These are phyloP conservation scores for Candida hispaniensis DNA, from an alignment of 805 yeast species.

Conservation along the genomic window DNA sequence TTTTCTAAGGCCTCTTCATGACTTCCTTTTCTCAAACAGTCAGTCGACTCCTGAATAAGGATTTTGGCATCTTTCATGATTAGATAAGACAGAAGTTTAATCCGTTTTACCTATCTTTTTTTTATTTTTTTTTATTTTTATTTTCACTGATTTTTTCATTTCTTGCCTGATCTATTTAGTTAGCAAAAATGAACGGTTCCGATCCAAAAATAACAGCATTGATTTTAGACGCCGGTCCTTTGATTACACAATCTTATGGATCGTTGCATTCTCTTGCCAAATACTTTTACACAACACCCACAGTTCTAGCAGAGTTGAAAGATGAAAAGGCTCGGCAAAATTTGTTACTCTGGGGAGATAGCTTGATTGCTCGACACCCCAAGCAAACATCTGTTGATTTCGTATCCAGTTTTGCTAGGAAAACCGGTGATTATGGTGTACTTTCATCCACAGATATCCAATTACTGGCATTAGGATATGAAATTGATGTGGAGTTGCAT, in stretches of 20 bases:
- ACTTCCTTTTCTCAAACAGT: no score
- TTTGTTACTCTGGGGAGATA: constrained; percentile 69
- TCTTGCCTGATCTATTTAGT: neutral
- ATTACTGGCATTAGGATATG: constrained; percentile 83
- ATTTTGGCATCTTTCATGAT: no score
- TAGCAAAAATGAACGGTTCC: no score
- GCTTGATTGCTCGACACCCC: constrained; percentile 66
- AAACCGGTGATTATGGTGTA: constrained; percentile 87
- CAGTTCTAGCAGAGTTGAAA: constrained; percentile 74
- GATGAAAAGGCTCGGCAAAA: constrained; percentile 79
- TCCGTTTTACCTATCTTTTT: no score
- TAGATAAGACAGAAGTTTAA: no score
- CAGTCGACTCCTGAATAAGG: no score
- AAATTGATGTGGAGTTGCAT: constrained; percentile 62
- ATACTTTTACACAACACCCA: constrained; percentile 79
- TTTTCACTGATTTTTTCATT: no score
- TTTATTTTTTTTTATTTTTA: no score
- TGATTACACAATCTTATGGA: constrained; percentile 74
- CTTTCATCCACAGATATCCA: constrained; percentile 86
- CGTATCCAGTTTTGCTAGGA: constrained; percentile 65
- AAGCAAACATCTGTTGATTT: constrained; percentile 47
- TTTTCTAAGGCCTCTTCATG: no score
- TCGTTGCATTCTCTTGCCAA: constrained; percentile 60
- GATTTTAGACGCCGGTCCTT: constrained; percentile 90
- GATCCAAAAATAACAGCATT: constrained; percentile 28